phyloP scores from a whole-genome alignment of 306 rosid species.

The Trichosanthes truncata region DNA sequence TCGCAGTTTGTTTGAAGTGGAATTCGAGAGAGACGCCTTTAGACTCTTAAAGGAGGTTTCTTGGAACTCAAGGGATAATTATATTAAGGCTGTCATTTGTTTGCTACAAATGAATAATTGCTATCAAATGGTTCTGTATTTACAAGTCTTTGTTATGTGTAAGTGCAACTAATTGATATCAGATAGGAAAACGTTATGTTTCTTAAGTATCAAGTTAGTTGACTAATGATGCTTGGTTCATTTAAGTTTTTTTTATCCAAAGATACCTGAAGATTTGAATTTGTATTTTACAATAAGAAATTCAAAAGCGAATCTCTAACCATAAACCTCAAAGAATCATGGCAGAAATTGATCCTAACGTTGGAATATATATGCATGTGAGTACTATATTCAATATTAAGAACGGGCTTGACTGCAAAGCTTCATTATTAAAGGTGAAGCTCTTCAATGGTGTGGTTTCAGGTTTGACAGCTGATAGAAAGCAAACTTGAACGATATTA shows the following conservation, averaged over 20 bases:
- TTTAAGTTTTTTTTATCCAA: not conserved
- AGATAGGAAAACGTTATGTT: not conserved
- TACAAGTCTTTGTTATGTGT: not conserved
- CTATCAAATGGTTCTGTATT: not conserved
- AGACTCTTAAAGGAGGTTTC: conserved; percentile 13
- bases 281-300: not conserved
- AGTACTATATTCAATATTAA: not conserved
- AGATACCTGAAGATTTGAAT: not conserved
- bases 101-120: not conserved
- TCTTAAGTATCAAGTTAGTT: not conserved
- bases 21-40: conserved; percentile 47
- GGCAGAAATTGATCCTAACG: not conserved
- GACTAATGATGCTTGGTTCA: not conserved
- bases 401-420: not conserved
- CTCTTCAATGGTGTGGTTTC: not conserved
- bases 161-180: not conserved
- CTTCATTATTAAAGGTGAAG: not conserved
- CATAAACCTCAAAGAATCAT: not conserved
- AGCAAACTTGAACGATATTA: not conserved
- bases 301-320: not conserved
- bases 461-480: not conserved
- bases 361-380: not conserved
- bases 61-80: conserved; percentile 45
- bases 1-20: conserved; percentile 68
- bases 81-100: not conserved